phyloP scores from a whole-genome alignment of 495 filamentous ascomycete genomes.

The Daldinia vernicosa region DNA sequence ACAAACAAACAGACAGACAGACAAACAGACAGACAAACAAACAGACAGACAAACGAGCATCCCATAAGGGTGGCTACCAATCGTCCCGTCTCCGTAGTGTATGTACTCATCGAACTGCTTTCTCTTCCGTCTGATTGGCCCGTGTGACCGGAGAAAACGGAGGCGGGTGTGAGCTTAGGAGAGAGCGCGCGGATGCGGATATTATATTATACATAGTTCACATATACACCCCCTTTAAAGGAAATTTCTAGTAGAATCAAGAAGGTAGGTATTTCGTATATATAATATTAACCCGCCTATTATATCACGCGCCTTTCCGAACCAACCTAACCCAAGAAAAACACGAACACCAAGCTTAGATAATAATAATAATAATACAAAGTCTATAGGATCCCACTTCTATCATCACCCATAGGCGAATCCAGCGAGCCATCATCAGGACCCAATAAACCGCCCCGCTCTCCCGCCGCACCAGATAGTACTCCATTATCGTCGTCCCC shows the following conservation, averaged over 20 bases:
- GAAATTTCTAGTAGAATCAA: neutral
- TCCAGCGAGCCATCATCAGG: neutral
- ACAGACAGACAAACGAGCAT: neutral
- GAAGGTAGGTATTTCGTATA: too few relatives aligned
- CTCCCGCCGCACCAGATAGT: conserved; percentile 1
- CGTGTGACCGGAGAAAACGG: neutral
- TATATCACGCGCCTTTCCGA: neutral
- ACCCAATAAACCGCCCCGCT: conserved; percentile 21
- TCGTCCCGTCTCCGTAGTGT: neutral
- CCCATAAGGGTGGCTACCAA: neutral
- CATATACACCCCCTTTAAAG: neutral
- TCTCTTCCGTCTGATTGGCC: neutral
- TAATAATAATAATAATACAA: too few relatives aligned
- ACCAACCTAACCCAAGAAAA: neutral
- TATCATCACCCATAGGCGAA: conserved; percentile 32
- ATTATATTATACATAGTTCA: too few relatives aligned
- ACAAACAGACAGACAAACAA: neutral
- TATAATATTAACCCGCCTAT: conserved; percentile 2
- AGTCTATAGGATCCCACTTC: conserved; percentile 41
- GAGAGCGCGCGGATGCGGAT: neutral
- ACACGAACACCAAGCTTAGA: neutral
- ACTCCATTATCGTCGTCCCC: conserved; percentile 11
- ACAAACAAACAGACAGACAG: neutral
- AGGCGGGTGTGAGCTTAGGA: neutral
- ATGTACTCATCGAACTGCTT: neutral